phyloP scores from a whole-genome alignment of 306 rosid genomes.

The Trifolium subterraneum region DNA sequence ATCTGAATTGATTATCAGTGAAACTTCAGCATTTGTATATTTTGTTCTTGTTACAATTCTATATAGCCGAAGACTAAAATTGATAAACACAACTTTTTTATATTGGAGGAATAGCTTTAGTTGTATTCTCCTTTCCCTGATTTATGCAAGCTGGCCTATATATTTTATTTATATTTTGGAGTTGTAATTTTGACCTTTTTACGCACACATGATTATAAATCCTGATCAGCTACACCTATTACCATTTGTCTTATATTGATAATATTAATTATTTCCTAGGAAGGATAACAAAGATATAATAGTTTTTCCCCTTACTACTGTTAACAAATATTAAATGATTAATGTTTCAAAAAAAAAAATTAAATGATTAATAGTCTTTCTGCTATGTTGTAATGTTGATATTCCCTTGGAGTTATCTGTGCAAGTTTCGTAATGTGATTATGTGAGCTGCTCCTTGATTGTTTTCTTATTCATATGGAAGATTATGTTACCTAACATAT shows the following conservation, averaged over 20 bases:
- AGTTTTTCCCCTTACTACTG: background rate
- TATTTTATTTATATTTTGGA: constrained; percentile 21
- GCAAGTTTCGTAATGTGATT: constrained; percentile 42
- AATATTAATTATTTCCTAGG: constrained; percentile 36
- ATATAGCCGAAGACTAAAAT: constrained; percentile 24
- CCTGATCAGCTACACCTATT: constrained; percentile 42
- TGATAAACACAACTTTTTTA: constrained; percentile 36
- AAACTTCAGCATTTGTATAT: constrained; percentile 23
- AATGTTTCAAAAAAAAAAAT: too few relatives aligned
- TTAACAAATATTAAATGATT: constrained; percentile 40
- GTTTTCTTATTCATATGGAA: constrained; percentile 38
- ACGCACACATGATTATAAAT: constrained; percentile 35
- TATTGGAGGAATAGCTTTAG: constrained; percentile 35
- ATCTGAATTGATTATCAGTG: constrained; percentile 7
- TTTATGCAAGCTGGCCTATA: constrained; percentile 40
- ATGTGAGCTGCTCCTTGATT: constrained; percentile 42
- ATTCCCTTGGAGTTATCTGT: constrained; percentile 50
- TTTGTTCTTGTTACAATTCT: constrained; percentile 22
- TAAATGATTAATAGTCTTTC: constrained; percentile 41
- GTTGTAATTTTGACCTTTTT: constrained; percentile 50
- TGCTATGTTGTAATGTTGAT: constrained; percentile 40
- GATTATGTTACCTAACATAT: constrained; percentile 30
- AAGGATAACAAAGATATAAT: constrained; percentile 33
- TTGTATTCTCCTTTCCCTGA: constrained; percentile 28
- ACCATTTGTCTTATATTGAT: constrained; percentile 41